Evolutionary conservation across 2,329 filamentous ascomycete genomes (phyloP).

Genomic region (Monosporascus sp.): DNA sequence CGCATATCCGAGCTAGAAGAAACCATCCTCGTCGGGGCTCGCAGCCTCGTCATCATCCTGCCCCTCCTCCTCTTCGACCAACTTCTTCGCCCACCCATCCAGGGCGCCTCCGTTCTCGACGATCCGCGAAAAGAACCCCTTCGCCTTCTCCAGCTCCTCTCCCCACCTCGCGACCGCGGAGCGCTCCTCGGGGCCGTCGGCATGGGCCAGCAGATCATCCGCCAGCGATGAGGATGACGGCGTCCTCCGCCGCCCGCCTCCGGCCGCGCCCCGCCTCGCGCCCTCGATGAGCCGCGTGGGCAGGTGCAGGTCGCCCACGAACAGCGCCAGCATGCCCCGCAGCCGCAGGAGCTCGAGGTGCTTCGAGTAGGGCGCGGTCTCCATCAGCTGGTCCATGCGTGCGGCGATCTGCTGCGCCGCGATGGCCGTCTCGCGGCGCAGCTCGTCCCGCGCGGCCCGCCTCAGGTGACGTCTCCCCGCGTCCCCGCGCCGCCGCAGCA

Average conservation of each 20-base stretch:
- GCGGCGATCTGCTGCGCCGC: slow-evolving; percentile 58
- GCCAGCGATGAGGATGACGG: slow-evolving; percentile 13
- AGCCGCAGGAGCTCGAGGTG: slow-evolving; percentile 63
- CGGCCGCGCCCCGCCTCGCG: not conserved
- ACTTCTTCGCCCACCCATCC: slow-evolving; percentile 27
- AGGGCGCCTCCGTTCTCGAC: slow-evolving; percentile 24
- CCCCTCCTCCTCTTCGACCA: slow-evolving; percentile 24
- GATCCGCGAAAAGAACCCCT: slow-evolving; percentile 33
- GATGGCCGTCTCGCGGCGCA: slow-evolving; percentile 48
- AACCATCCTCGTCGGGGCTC: not conserved
- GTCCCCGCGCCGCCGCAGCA: slow-evolving; percentile 7
- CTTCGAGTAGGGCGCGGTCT: slow-evolving; percentile 64
- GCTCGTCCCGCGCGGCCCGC: slow-evolving; percentile 31
- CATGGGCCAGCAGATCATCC: slow-evolving; percentile 13
- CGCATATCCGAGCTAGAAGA: not conserved
- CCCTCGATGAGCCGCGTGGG: slow-evolving; percentile 27
- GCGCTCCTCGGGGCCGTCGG: slow-evolving; percentile 21
- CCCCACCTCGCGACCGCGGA: slow-evolving; percentile 20
- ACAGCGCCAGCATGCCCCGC: slow-evolving; percentile 69
- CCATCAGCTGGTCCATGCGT: slow-evolving; percentile 67
- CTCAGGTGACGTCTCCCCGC: slow-evolving; percentile 3
- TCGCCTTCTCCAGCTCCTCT: slow-evolving; percentile 33
- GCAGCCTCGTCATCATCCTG: slow-evolving; percentile 18
- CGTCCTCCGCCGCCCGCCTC: not conserved
- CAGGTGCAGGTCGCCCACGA: slow-evolving; percentile 63